Evolutionary conservation across 1,284 basidiomycete species (phyloP).

Genomic region (Peniophora sp.): DNA sequence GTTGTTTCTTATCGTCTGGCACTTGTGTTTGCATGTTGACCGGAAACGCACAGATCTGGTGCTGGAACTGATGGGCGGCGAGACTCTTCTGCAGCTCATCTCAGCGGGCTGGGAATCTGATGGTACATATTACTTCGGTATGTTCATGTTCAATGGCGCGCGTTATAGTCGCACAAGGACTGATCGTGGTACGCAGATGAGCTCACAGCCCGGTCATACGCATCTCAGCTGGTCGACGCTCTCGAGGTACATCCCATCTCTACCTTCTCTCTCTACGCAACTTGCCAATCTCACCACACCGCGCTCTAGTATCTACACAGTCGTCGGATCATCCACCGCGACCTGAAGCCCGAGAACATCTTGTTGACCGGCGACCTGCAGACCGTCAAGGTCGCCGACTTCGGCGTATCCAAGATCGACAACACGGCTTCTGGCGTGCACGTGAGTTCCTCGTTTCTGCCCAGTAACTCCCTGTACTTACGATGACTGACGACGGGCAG

Average conservation of each 20-base stretch:
- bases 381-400: background rate
- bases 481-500: background rate
- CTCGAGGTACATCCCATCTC: background rate
- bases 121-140: background rate
- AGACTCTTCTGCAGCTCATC: background rate
- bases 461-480: background rate
- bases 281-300: no score
- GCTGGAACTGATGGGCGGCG: background rate
- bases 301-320: background rate
- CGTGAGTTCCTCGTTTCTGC: background rate
- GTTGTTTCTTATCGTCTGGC: background rate
- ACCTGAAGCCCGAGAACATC: slow-evolving; percentile 1
- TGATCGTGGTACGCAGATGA: background rate
- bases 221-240: background rate
- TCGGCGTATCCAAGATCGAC: background rate
- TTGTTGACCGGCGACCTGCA: background rate
- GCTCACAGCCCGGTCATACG: background rate
- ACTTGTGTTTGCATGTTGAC: background rate
- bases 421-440: background rate
- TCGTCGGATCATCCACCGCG: background rate
- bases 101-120: background rate
- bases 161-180: background rate
- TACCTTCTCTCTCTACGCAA: background rate
- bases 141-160: background rate
- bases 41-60: background rate